Percentiles rank a stretch among this genome's conserved stretches.
Conservation (phyloP, 2,329 filamentous ascomycete genomes). For the Fusarium stilboides region DNA sequence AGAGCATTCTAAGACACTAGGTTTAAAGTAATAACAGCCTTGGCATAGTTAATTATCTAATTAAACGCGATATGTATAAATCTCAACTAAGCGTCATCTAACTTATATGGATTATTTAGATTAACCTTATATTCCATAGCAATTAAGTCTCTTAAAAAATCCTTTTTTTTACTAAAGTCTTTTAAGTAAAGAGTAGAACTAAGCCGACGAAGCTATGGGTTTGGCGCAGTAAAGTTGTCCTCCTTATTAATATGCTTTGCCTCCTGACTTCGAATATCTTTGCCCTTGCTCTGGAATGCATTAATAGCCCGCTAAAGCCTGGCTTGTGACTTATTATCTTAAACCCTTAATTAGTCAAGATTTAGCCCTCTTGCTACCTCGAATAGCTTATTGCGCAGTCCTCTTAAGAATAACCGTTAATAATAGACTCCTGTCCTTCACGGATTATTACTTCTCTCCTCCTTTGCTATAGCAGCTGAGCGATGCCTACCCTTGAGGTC, state of each 20-base stretch:
- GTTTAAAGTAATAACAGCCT: background rate
- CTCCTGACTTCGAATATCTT: background rate
- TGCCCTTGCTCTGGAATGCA: background rate
- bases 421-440: background rate
- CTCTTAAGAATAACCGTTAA: background rate
- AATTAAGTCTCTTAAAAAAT: conserved; percentile 1
- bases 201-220: background rate
- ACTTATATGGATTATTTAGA: background rate
- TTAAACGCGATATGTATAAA: conserved; percentile 2
- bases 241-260: background rate
- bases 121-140: background rate
- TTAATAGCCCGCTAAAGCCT: background rate
- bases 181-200: background rate
- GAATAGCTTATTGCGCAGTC: too few relatives aligned
- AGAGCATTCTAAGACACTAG: background rate
- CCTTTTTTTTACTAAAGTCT: background rate
- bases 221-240: background rate
- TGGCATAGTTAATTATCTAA: background rate
- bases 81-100: background rate
- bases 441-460: background rate
- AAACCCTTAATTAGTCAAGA: background rate
- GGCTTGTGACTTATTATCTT: background rate
- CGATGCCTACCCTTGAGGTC: background rate
- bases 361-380: too few relatives aligned
- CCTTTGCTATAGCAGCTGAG: background rate